Percentiles rank a stretch among this genome's conserved stretches.
Evolutionary conservation across 768 basidiomycete genomes (phyloP).

Genomic region (Phaffia tasmanica): DNA sequence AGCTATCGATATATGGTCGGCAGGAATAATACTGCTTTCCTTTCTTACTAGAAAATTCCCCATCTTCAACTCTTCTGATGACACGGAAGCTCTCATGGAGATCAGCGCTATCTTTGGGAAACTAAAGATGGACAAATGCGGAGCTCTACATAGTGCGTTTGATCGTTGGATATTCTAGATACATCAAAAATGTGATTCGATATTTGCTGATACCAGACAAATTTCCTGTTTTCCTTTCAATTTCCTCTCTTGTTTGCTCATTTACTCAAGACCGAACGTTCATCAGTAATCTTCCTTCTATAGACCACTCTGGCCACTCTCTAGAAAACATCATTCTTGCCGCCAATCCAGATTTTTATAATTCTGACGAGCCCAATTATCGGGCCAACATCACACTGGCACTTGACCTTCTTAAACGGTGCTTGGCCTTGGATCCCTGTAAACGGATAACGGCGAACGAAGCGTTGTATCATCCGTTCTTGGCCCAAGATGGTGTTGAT

Average conservation of each 20-base stretch:
- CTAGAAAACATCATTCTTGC: conserved; percentile 65
- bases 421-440: conserved; percentile 67
- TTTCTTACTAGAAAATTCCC: conserved; percentile 89
- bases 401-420: conserved; percentile 59
- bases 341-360: conserved; percentile 55
- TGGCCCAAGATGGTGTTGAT: conserved; percentile 43
- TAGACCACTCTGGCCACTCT: conserved; percentile 54
- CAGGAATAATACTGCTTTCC: conserved; percentile 81
- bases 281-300: conserved; percentile 73
- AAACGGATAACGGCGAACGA: conserved; percentile 63
- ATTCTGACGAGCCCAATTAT: conserved; percentile 40
- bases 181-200: neutral
- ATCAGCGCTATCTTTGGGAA: conserved; percentile 76
- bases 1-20: conserved; percentile 98
- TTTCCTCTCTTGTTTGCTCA: conserved; percentile 7
- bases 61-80: conserved; percentile 83
- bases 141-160: conserved; percentile 71
- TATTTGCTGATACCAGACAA: neutral
- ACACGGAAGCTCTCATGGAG: conserved; percentile 91
- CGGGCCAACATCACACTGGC: conserved; percentile 52
- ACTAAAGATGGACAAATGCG: conserved; percentile 68
- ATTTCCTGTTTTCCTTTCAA: conserved; percentile 4
- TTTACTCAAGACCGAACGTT: conserved; percentile 64
- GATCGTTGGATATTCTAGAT: neutral
- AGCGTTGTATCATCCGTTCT: conserved; percentile 69